A percentile compares a stretch with the other conserved stretches of the same genome.
Conservation (phyloP, 225 moss, liverwort and hornwort species). For the Marchantia paleacea region DNA sequence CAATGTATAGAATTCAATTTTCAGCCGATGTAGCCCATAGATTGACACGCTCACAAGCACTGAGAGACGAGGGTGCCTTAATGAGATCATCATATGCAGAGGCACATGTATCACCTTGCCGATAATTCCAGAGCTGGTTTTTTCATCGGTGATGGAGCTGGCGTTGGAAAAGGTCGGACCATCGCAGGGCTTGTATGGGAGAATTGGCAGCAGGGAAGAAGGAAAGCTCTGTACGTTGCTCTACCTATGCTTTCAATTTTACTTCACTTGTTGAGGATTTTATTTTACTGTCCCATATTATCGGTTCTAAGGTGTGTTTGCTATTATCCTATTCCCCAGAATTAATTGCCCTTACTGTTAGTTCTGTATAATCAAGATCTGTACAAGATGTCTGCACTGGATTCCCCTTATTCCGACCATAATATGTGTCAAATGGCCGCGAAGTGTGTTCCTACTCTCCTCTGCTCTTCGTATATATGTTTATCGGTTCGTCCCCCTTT, state of each 20-base stretch:
- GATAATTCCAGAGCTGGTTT: slow-evolving; percentile 82
- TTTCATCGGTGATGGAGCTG: slow-evolving; percentile 98
- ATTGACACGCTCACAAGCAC: neutral
- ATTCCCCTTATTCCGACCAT: too few relatives aligned
- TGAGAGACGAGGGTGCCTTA: neutral
- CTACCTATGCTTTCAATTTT: neutral
- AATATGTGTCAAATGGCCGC: too few relatives aligned
- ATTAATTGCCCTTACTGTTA: too few relatives aligned
- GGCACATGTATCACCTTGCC: slow-evolving; percentile 77
- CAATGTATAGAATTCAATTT: too few relatives aligned
- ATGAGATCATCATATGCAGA: slow-evolving; percentile 43
- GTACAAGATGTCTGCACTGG: too few relatives aligned
- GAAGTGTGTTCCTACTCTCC: too few relatives aligned
- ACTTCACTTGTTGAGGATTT: neutral
- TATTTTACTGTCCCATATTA: neutral
- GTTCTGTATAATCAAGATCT: too few relatives aligned
- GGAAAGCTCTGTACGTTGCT: slow-evolving; percentile 68
- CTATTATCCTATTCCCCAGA: too few relatives aligned
- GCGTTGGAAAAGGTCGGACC: slow-evolving; percentile 97
- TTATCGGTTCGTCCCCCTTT: too few relatives aligned
- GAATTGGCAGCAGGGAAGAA: slow-evolving; percentile 94
- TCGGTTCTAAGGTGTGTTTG: too few relatives aligned
- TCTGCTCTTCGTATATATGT: too few relatives aligned
- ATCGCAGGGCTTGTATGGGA: slow-evolving; percentile 99
- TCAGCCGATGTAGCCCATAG: too few relatives aligned